Conservation (phyloP, 2,329 filamentous ascomycete species). For the Talaromyces sp. region DNA sequence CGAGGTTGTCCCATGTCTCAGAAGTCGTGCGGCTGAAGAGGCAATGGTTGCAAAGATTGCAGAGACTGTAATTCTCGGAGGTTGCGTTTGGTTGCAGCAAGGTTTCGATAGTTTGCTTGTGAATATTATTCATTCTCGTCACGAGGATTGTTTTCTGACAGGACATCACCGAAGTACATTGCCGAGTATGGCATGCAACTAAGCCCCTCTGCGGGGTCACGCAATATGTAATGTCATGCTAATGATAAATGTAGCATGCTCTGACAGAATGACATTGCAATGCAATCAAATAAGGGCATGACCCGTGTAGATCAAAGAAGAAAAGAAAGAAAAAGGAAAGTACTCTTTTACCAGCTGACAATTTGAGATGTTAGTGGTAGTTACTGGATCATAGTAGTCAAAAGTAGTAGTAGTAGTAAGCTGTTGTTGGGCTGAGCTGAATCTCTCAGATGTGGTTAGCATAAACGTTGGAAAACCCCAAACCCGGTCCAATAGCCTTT, state of each 20-base stretch:
- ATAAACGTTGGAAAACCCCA: not conserved
- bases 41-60: not conserved
- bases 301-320: not conserved
- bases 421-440: not conserved
- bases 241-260: not conserved
- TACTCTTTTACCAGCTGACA: too few species aligned
- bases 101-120: not conserved
- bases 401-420: too few species aligned
- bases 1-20: too few species aligned
- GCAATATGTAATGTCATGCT: not conserved
- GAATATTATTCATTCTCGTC: not conserved
- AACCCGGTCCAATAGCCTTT: not conserved
- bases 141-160: not conserved
- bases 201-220: not conserved
- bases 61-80: not conserved
- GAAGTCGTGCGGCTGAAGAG: too few species aligned
- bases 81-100: not conserved
- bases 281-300: not conserved
- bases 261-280: not conserved
- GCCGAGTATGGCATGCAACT: not conserved
- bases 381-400: too few species aligned
- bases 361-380: too few species aligned
- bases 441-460: not conserved
- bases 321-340: not conserved
- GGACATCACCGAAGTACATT: not conserved